Evolutionary conservation across 768 basidiomycete genomes (phyloP), one percentile per base, ranked within the genome.

Genomic region (Trametes villosa): DNA sequence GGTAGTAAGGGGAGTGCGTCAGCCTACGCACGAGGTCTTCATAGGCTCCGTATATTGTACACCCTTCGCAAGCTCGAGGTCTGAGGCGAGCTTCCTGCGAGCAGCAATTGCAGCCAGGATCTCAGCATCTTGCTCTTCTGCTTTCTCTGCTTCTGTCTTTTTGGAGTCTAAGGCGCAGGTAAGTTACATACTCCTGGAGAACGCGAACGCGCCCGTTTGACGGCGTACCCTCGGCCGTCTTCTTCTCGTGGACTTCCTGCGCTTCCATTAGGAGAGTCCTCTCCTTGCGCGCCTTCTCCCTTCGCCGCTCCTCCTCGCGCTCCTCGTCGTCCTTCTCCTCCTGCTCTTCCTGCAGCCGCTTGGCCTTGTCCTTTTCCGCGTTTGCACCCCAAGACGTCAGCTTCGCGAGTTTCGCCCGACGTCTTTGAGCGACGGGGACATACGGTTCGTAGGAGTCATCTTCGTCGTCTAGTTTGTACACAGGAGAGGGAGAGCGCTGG

Each of bases 51-150:
- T 91, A 71, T 98, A 99, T 34, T 84, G 81, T 42, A 97, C 94
- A 8, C 96, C 97, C 71, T 94, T 86, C 2, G 97, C 96, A 31
- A 98, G 77, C 72, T 99, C 97, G 70, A 92, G 79, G 67, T 94
- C 95, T 4, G 94, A 95, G 0, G 92, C 94, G 13, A 99, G 84
- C 71, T 95, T 96, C 71, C 91, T 83, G 68, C 95, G 82, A 62
- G 89, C 92, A 34, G 92, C 91, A 67, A 98, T 94, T 15, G 96
- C 96, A 47, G 89, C 90, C 11, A 98, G 76, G 50, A 99, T 91
- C 70, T 94, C 89, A 7, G 90, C 93, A 71, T 99, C 97, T 47
- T 81, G 87, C 72, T 97, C 97, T 54, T 90, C 88, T 7, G 82
- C 87, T 69, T 89, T 91, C 75, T 98, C 88, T n/a, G 81, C 82